Evolutionary conservation across 257 asterid species (phyloP), one percentile per base, ranked within the genome.

Genomic region (Haberlea rhodopensis): DNA sequence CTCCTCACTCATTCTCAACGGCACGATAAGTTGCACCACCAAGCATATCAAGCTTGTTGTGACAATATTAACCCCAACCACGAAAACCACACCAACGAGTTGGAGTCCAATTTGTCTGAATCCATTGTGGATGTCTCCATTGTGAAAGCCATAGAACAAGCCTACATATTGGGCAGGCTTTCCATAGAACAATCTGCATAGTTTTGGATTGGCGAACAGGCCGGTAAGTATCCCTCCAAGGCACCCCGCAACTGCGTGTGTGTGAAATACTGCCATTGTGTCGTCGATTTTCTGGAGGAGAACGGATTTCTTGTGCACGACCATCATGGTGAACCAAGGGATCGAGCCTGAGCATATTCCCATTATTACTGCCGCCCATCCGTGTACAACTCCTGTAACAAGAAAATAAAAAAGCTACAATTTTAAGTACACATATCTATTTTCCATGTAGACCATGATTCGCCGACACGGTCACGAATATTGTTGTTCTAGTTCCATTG

Each of bases 271-370:
- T 0, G 87, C 95, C 95, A 87, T 87, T 11, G 89, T 87, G 81
- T 84, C 89, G 40, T 87, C 95, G 5, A 87, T 86, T 68, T 73
- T 87, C 25, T 87, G 95, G 9, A 84, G 95, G 19, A 87, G 76
- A 66, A 71, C 86, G 0, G 86, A 84, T 28, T 81, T 87, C 63
- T 84, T 87, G 82, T 87, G 91, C 57, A 84, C 84, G 2, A 87
- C 91, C 95, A 87, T 87, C 95, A 87, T 84, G 5, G 91, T 84
- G 76, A 75, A 82, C 95, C 95, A 87, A 3, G 89, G 95, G 26
- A 87, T 75, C 1, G 87, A 80, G n/a, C 95, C 95, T 0, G 91
- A 87, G 78, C 87, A 87, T 3, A 84, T 63, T 28, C 95, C 89
- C 90, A 87, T 82, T 10, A 85, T 46, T 62, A 87, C 80, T 18